Evolutionary conservation across 2,329 filamentous ascomycete genomes (phyloP), one percentile per base, ranked within the genome.

Genomic region (Aureobasidium sp.): DNA sequence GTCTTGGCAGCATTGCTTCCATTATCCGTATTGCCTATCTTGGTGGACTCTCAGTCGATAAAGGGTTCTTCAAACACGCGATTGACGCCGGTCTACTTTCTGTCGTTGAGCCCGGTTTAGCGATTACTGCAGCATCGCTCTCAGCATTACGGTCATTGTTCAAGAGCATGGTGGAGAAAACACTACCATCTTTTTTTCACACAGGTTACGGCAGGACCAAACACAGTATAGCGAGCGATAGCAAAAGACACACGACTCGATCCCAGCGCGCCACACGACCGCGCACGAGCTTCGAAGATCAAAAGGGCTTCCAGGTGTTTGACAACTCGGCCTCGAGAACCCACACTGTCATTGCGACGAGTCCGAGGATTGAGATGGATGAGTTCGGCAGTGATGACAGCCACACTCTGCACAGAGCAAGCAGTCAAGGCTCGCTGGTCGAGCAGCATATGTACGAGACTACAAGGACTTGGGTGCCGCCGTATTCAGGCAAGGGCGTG

Each of bases 91-190:
- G 58, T 15, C 59, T 67, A 13, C 64, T 64, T 45, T 63, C 61
- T n/a, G 50, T 55, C 29, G 55, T 65, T 13, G 68, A 70, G 41
- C 64, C 63, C 13, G 66, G 65, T 21, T 53, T 70, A 11, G 67
- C 65, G 9, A 64, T 70, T 7, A 64, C 64, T 13, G 69, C 68
- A 15, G 59, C 65, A 2, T 67, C 65, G 5, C 52, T 69, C 15
- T 57, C 63, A 5, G 62, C 67, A 1, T 61, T 68, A 11, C 63
- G 68, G 15, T 65, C 68, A 2, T 54, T 70, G 7, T 67, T 69
- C 62, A 55, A 55, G 37, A 52, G 29, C 15, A 52, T 60, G 57
- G 27, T 36, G 1, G 57, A 60, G 29, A 50, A 37, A 9, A 52
- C 57, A 16, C 29, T 60, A 11, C 57, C 57, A 5, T 37, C 36